Evolutionary conservation across 805 yeast genomes (phyloP).

Genomic region (Ogataea paraovalis): DNA sequence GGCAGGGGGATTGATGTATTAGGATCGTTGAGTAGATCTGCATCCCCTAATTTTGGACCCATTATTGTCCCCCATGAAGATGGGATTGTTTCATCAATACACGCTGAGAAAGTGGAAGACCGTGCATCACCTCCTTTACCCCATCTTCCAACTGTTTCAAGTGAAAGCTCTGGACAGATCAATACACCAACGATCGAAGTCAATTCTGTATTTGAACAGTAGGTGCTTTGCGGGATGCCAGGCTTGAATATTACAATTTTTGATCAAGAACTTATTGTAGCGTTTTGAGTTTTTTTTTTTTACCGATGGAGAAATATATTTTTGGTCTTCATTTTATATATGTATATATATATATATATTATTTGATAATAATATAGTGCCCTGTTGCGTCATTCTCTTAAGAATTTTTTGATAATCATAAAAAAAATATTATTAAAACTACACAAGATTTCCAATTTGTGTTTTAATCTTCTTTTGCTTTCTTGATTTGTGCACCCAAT

Average conservation of each 20-base stretch:
- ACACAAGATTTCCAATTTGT: not conserved
- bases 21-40: conserved; percentile 5
- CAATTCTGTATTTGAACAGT: not conserved
- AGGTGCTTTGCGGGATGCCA: not conserved
- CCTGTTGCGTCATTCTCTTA: not conserved
- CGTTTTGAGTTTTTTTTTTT: not conserved
- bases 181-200: not conserved
- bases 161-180: not conserved
- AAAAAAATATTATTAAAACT: not conserved
- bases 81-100: not conserved
- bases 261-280: not conserved
- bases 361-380: too few relatives aligned
- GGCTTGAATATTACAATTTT: too few relatives aligned
- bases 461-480: too few relatives aligned
- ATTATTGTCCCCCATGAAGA: not conserved
- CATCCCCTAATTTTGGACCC: not conserved
- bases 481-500: too few relatives aligned
- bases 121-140: not conserved
- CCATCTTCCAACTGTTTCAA: too few relatives aligned
- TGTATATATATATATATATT: too few relatives aligned
- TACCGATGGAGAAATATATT: not conserved
- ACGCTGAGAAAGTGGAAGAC: not conserved
- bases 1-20: conserved; percentile 7
- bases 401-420: not conserved
- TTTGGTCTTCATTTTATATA: too few relatives aligned